phyloP scores from a whole-genome alignment of 768 basidiomycete species.

The Boletus patriciae region DNA sequence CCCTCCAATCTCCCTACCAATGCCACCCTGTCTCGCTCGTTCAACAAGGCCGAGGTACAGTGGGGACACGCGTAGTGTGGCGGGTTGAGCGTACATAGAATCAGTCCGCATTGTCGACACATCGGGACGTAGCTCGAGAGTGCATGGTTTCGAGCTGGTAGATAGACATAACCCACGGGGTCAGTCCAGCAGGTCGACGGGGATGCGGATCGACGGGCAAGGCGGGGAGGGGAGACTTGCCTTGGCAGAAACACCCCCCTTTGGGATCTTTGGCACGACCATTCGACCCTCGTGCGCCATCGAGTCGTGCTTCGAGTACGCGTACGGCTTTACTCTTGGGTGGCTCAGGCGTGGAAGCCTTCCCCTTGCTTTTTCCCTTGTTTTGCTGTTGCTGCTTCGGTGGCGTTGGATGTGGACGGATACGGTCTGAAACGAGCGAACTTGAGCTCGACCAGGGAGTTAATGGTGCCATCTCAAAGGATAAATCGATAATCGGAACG shows the following conservation, averaged over 20 bases:
- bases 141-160: constrained; percentile 53
- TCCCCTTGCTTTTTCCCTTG: constrained; percentile 40
- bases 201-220: neutral
- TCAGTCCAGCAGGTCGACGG: too few species aligned
- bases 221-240: constrained; percentile 37
- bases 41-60: constrained; percentile 45
- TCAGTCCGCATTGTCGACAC: constrained; percentile 58
- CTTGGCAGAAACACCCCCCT: constrained; percentile 72
- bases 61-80: constrained; percentile 57
- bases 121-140: constrained; percentile 58
- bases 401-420: constrained; percentile 35
- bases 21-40: constrained; percentile 29
- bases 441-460: constrained; percentile 34
- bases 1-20: constrained; percentile 46
- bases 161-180: neutral
- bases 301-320: constrained; percentile 47
- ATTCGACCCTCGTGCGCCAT: constrained; percentile 38
- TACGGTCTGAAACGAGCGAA: constrained; percentile 57
- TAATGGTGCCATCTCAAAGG: neutral
- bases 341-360: constrained; percentile 34
- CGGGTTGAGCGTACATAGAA: constrained; percentile 58
- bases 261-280: constrained; percentile 50
- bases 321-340: constrained; percentile 52
- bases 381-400: constrained; percentile 22
- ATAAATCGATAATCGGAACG: neutral